These are phyloP conservation scores for Elsinoe batatas DNA, from an alignment of 2,329 filamentous ascomycete species.

Conservation along the genomic window DNA sequence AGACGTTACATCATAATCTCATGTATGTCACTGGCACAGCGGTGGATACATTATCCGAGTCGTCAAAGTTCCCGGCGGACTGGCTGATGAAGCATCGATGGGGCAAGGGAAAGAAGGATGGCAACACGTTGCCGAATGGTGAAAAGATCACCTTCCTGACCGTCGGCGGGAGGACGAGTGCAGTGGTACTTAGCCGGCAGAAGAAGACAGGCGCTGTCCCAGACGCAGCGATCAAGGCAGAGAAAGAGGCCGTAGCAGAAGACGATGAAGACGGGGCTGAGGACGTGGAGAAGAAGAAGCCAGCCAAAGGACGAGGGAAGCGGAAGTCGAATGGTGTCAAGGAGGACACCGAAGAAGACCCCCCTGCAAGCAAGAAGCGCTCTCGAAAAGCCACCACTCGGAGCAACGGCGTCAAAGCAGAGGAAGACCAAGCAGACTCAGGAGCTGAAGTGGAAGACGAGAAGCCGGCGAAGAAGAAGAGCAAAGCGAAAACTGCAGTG, in stretches of 20 bases:
- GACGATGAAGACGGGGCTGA: background rate
- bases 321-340: slow-evolving; percentile 14
- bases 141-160: slow-evolving; percentile 78
- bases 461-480: background rate
- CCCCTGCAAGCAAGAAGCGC: background rate
- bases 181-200: slow-evolving; percentile 74
- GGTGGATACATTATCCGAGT: slow-evolving; percentile 69
- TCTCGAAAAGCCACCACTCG: background rate
- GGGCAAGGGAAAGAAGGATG: slow-evolving; percentile 73
- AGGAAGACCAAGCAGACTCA: background rate
- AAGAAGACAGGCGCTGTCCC: slow-evolving; percentile 62
- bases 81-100: slow-evolving; percentile 56
- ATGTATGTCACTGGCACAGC: slow-evolving; percentile 71
- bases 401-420: background rate
- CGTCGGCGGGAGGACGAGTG: slow-evolving; percentile 84
- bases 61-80: slow-evolving; percentile 69
- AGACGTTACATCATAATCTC: slow-evolving; percentile 60
- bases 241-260: slow-evolving; percentile 7
- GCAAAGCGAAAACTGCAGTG: background rate
- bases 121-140: slow-evolving; percentile 65
- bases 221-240: slow-evolving; percentile 32
- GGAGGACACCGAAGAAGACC: background rate
- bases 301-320: slow-evolving; percentile 4
- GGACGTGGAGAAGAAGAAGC: slow-evolving; percentile 5
- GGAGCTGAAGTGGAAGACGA: background rate